Evolutionary conservation across 495 filamentous ascomycete genomes (phyloP), one percentile per base, ranked within the genome.

Genomic region (Xylaria grammica): DNA sequence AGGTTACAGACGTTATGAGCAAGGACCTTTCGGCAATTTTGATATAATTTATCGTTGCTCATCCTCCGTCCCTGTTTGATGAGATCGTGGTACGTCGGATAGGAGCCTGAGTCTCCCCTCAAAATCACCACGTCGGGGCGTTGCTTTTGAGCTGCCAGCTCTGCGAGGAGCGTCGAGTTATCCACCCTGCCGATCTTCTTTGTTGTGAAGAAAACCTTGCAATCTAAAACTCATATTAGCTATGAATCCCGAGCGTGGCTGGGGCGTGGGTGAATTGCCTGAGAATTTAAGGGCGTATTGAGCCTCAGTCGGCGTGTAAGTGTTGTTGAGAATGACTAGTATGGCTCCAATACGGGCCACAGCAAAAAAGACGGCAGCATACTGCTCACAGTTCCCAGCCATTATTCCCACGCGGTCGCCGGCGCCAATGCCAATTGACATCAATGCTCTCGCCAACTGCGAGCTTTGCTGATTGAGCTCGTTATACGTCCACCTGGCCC

Each of bases 361-460:
- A 1, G 87, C 87, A 62, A 91, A 91, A 77, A 91, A 89, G 19
- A 90, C 78, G 0, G 86, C 81, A 34, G 87, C 86, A 67, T 89
- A 91, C 72, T 88, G 85, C 67, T 89, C 87, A 70, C 87, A 90
- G 70, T 91, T 90, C 3, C 88, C 88, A 1, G 87, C 86, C 86
- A 90, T 89, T 51, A 91, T 84, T 34, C 86, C 89, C 20, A 91
- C 78, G 2, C 88, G 81, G 69, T 90, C 88, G 13, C 88, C 87
- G 34, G 84, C 83, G 26, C 83, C 77, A 17, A 90, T 84, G 0
- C 87, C 87, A 68, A 85, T 79, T 15, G 81, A 80, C 19, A 89
- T 69, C 67, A 90, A 70, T 5, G 85, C 85, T 59, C 79, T 81
- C 20, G 88, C 87, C 45, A 90, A 66, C 38, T 83, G 77, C 27